Base-by-base conservation (phyloP, 139 green algal species). In the Tetradesmus lagerheimii region DNA sequence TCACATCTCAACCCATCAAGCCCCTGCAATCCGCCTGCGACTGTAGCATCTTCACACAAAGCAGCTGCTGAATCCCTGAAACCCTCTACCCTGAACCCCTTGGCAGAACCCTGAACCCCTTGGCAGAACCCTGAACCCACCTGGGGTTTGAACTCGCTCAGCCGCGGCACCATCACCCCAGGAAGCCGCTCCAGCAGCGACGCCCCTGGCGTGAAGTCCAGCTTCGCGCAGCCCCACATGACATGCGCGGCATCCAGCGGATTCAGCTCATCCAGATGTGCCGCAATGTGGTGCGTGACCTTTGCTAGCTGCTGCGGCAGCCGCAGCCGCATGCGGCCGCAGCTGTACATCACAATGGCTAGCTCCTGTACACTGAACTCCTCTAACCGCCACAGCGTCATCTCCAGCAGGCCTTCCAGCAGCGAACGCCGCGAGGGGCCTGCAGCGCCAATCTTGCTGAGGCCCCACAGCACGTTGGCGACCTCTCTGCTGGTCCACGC, bases 351-450 rank as follows among this genome's bases (percentile, higher is more conserved):
- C 20, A 88, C 31, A 5, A 81, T 78, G 16, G 34, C 47, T 3
- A 91, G 66, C 88, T 91, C 80, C 64, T 45, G 57, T 57, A 87
- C 53, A 27, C 53, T 67, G 57, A 91, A 91, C 15, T 86, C 78
- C 16, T 75, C 25, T 79, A 87, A 57, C 27, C 57, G 50, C 87
- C 87, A 91, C 57, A 80, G 34, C 12, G 39, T 66, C 77, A 91
- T 86, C 4, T 86, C 87, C 38, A 86, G 8, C 38, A 91, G 9
- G 14, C 53, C 66, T 34, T 91, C 78, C 41, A 91, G 80, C 37
- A 91, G 37, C 4, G 62, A 27, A 1, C 79, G 57, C 2, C 79
- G 25, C 1, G 62, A 47, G 2, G 39, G 77, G 25, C 87, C 78
- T 6, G 79, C 87, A 39, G 74, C 86, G 37, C 87, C 87, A 1